Evolutionary conservation across 352 stramenopile genomes (phyloP), one percentile per base, ranked within the genome.

Genomic region (Stephanocyclus meneghinianus): DNA sequence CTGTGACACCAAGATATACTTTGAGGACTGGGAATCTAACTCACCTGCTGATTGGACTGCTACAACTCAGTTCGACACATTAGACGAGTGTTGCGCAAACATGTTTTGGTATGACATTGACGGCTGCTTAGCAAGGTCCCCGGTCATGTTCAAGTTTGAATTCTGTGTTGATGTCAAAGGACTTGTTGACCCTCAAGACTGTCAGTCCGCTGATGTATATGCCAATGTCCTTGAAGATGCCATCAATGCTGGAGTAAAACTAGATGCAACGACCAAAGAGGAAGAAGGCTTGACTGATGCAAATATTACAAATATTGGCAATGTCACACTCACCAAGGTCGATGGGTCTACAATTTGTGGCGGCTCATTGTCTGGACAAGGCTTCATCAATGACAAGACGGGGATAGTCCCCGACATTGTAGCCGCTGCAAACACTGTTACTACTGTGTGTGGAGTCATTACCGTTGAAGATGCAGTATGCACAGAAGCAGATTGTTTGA

Each of bases 11-110:
- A 85, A 85, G 62, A 81, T 85, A n/a, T 71, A 59, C 42, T 85
- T 85, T 48, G 78, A 85, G 48, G 78, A 85, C 67, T 81, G 78
- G 73, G 73, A 81, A 64, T 44, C 32, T 0, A 81, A 85, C n/a
- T 76, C 68, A 40, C 72, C 72, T 50, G 56, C 37, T 5, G 67
- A 47, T 18, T 85, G 72, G 66, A 80, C 64, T 5, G 65, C 65
- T 10, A 85, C 60, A 16, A 84, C 77, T 16, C 64, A 75, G 16
- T 85, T 85, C 32, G 66, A 85, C 45, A 85, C 78, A 35, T 21
- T 85, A 13, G 78, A 79, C 11, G 78, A 85, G 37, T 85, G 78
- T 48, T 85, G 78, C 40, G 78, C 73, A 0, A 81, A 85, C 67
- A 35, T 65, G 16, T 80, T 85, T 47, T 85, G 78, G 78, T 78